Evolutionary conservation across 1,284 basidiomycete genomes (phyloP).

Genomic region (Nidula niveotomentosa): DNA sequence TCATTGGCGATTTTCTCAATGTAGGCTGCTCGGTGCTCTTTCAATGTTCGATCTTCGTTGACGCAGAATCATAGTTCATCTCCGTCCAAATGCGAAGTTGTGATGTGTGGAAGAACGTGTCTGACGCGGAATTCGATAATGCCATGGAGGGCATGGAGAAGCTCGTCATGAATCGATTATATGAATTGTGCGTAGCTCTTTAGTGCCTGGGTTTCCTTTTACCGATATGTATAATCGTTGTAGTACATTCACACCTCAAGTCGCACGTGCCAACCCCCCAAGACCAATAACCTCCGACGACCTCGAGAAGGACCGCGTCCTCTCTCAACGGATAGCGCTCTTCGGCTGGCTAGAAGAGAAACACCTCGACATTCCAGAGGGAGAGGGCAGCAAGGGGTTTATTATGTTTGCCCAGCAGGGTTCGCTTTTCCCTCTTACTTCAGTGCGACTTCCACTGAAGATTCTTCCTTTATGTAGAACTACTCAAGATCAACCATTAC

Average conservation of each 20-base stretch:
- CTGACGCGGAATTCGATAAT: slow-evolving; percentile 90
- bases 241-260: slow-evolving; percentile 89
- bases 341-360: slow-evolving; percentile 90
- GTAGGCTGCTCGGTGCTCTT: slow-evolving; percentile 44
- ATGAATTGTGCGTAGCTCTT: slow-evolving; percentile 67
- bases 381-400: slow-evolving; percentile 77
- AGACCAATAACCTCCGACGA: slow-evolving; percentile 93
- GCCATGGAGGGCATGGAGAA: slow-evolving; percentile 99
- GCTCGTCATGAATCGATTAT: slow-evolving; percentile 97
- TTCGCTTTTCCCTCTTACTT: slow-evolving; percentile 18
- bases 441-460: background rate
- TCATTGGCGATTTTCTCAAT: slow-evolving; percentile 89
- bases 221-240: background rate
- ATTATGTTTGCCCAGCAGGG: slow-evolving; percentile 94
- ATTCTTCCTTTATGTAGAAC: slow-evolving; percentile 47
- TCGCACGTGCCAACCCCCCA: slow-evolving; percentile 60
- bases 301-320: slow-evolving; percentile 89
- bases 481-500: slow-evolving; percentile 97
- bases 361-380: slow-evolving; percentile 85
- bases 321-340: slow-evolving; percentile 88
- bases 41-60: slow-evolving; percentile 4
- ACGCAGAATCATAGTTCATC: slow-evolving; percentile 67
- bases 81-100: slow-evolving; percentile 81
- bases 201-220: background rate
- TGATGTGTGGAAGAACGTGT: slow-evolving; percentile 79